Percentiles rank a stretch among this genome's conserved stretches.
These are phyloP conservation scores for Galeopsis tetrahit DNA, from an alignment of 257 asterid species.

Conservation along the genomic window DNA sequence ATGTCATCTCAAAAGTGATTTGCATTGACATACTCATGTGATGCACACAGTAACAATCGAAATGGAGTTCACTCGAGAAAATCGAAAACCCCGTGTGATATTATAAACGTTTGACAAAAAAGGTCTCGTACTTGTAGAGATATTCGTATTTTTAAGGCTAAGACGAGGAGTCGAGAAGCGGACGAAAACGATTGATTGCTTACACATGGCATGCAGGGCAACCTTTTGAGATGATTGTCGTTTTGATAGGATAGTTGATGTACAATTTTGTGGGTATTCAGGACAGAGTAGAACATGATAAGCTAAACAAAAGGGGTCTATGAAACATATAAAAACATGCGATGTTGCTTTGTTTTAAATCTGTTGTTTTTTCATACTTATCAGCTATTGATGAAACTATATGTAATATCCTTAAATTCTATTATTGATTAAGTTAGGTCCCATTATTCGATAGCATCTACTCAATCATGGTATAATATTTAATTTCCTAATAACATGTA, in stretches of 20 bases:
- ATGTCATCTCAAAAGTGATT: constrained; percentile 35
- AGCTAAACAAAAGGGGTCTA: background rate
- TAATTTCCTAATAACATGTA: too few species aligned
- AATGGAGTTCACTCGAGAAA: constrained; percentile 17
- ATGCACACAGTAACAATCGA: constrained; percentile 26
- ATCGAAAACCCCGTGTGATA: background rate
- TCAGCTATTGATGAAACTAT: background rate
- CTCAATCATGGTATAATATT: too few species aligned
- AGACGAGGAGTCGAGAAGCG: background rate
- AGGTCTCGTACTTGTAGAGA: background rate
- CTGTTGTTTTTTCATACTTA: background rate
- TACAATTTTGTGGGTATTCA: background rate
- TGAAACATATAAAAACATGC: constrained; percentile 11
- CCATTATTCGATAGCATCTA: background rate
- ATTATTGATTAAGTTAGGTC: background rate
- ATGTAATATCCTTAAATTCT: constrained; percentile 5
- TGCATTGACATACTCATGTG: constrained; percentile 7
- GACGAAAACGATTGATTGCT: constrained; percentile 22
- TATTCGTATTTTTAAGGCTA: background rate
- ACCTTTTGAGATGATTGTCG: constrained; percentile 20
- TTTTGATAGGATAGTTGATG: constrained; percentile 18
- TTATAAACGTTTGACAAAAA: background rate
- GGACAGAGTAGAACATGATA: constrained; percentile 8
- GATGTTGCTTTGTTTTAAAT: constrained; percentile 1
- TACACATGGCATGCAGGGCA: constrained; percentile 35